Conservation (phyloP, 2,329 filamentous ascomycete genomes). For the Aureobasidium mangrovei region DNA sequence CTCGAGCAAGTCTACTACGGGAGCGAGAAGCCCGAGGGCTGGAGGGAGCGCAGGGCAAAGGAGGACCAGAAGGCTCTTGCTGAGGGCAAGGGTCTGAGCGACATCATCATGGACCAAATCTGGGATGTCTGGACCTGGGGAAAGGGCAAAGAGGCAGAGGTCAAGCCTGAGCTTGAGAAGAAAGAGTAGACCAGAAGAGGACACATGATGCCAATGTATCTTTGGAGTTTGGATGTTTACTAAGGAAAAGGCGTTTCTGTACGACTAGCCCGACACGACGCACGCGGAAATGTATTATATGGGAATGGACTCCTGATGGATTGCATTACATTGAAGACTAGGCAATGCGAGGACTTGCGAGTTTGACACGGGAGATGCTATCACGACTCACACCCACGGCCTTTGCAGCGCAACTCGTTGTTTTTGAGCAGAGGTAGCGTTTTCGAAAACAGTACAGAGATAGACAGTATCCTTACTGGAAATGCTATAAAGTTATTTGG, state of each 20-base stretch:
- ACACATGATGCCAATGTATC: background rate
- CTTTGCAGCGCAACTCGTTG: conserved; percentile 23
- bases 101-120: conserved; percentile 33
- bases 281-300: background rate
- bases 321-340: too few species aligned
- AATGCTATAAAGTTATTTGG: background rate
- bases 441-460: background rate
- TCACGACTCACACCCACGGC: conserved; percentile 32
- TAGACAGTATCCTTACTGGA: background rate
- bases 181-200: background rate
- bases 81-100: conserved; percentile 29
- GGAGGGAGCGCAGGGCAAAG: conserved; percentile 34
- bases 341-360: too few species aligned
- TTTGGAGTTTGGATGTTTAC: background rate
- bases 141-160: conserved; percentile 17
- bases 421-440: background rate
- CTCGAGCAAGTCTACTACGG: conserved; percentile 32
- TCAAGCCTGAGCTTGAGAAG: conserved; percentile 8
- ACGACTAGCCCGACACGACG: background rate
- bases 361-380: conserved; percentile 22
- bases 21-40: conserved; percentile 33
- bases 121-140: conserved; percentile 19
- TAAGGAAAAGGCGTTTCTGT: background rate
- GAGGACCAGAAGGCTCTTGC: conserved; percentile 37
- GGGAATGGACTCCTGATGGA: too few species aligned